phyloP scores from a whole-genome alignment of 139 green algal species.

The Eudorina sp. region DNA sequence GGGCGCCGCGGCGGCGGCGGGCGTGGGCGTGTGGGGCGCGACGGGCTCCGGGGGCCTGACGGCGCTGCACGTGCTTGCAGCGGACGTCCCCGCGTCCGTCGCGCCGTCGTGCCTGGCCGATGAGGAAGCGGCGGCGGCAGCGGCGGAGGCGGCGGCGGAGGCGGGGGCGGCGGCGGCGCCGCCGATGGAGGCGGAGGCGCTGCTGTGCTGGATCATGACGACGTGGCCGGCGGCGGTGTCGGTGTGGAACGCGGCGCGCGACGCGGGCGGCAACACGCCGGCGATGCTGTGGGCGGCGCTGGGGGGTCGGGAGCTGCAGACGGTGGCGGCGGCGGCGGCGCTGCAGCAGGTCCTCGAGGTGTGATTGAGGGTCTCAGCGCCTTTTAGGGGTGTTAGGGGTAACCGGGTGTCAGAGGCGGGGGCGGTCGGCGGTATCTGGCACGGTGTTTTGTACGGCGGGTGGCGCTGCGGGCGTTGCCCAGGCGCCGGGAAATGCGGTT shows the following conservation, averaged over 20 bases:
- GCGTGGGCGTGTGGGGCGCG: neutral
- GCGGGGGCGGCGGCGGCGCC: neutral
- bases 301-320: slow-evolving; percentile 12
- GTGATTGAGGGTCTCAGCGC: too few relatives aligned
- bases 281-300: slow-evolving; percentile 15
- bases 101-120: too few relatives aligned
- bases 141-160: neutral
- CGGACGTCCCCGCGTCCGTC: too few relatives aligned
- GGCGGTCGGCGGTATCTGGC: too few relatives aligned
- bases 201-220: slow-evolving; percentile 1
- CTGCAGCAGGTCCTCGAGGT: too few relatives aligned
- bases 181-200: neutral
- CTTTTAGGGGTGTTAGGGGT: too few relatives aligned
- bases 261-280: slow-evolving; percentile 30
- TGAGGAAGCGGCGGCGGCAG: neutral
- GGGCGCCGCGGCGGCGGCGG: neutral
- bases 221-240: slow-evolving; percentile 11
- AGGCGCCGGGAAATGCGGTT: too few relatives aligned
- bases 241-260: slow-evolving; percentile 33
- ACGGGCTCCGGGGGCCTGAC: neutral
- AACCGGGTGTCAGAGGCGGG: too few relatives aligned
- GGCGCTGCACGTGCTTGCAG: slow-evolving; percentile 36
- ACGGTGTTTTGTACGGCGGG: too few relatives aligned
- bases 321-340: neutral
- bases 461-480: too few relatives aligned